These are phyloP conservation scores for Neurospora africana DNA, from an alignment of 495 filamentous ascomycete genomes.

Conservation along the genomic window DNA sequence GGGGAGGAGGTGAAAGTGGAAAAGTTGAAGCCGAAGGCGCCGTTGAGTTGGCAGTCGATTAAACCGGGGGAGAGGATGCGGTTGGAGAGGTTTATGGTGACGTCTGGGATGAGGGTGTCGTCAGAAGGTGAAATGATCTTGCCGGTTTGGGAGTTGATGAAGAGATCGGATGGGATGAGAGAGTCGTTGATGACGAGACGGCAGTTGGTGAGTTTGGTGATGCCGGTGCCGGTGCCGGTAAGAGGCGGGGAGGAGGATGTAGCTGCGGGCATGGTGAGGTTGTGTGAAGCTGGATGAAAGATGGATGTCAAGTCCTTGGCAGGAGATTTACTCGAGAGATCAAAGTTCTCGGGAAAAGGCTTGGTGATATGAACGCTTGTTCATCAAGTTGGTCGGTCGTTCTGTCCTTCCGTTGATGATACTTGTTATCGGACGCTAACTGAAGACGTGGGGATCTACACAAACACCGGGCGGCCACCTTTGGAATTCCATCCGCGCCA, in stretches of 20 bases:
- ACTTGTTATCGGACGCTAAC: not conserved
- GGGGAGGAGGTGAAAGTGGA: conserved; percentile 56
- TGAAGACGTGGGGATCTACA: not conserved
- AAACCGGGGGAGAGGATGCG: conserved; percentile 72
- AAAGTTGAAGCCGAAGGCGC: conserved; percentile 79
- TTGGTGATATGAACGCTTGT: not conserved
- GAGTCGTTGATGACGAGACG: conserved; percentile 51
- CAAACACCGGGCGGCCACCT: not conserved
- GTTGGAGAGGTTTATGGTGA: conserved; percentile 60
- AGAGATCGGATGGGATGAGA: conserved; percentile 63
- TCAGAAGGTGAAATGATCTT: conserved; percentile 67
- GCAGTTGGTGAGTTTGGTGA: conserved; percentile 80
- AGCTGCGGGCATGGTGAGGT: not conserved
- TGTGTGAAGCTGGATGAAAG: not conserved
- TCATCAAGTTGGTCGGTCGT: not conserved
- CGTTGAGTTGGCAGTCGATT: conserved; percentile 81
- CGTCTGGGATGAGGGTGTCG: conserved; percentile 51
- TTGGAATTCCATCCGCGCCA: not conserved
- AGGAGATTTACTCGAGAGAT: not conserved
- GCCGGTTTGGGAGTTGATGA: conserved; percentile 64
- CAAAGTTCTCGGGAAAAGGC: not conserved
- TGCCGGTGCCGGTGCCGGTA: conserved; percentile 27
- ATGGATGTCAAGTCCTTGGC: not conserved
- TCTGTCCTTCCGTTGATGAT: not conserved
- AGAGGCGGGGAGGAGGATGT: not conserved